phyloP scores from a whole-genome alignment of 768 basidiomycete genomes.

The Candolleomyces efflorescens region DNA sequence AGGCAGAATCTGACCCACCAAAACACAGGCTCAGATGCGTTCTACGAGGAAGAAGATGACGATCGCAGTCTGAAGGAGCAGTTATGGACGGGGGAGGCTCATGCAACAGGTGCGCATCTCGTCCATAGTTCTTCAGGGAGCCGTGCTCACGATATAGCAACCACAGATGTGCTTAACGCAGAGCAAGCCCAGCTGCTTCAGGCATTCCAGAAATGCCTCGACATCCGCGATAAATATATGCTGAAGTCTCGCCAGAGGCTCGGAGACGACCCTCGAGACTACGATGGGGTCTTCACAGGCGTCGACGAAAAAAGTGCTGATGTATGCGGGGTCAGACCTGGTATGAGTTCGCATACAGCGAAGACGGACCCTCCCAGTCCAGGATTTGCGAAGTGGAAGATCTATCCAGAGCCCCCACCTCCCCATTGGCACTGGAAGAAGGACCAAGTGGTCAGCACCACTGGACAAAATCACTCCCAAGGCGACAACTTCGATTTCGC shows the following conservation, averaged over 20 bases:
- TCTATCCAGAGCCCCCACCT: constrained; percentile 90
- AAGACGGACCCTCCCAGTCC: constrained; percentile 9
- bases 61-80: constrained; percentile 11
- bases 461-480: constrained; percentile 21
- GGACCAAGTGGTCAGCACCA: constrained; percentile 41
- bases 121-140: not conserved
- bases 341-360: constrained; percentile 36
- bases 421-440: constrained; percentile 93
- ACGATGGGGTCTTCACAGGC: constrained; percentile 75
- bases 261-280: constrained; percentile 91
- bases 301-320: constrained; percentile 59
- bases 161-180: constrained; percentile 30
- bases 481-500: constrained; percentile 63
- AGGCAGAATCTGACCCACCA: constrained; percentile 15
- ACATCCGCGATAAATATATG: constrained; percentile 96
- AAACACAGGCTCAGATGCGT: constrained; percentile 22
- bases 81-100: constrained; percentile 22
- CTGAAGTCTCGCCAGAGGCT: constrained; percentile 80
- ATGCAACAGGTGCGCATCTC: constrained; percentile 18
- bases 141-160: not conserved
- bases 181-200: constrained; percentile 59
- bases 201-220: constrained; percentile 79
- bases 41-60: constrained; percentile 32
- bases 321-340: constrained; percentile 64
- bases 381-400: constrained; percentile 64